Evolutionary conservation across 1,139 yeast genomes (phyloP).

Genomic region (Yamadazyma taylorii): DNA sequence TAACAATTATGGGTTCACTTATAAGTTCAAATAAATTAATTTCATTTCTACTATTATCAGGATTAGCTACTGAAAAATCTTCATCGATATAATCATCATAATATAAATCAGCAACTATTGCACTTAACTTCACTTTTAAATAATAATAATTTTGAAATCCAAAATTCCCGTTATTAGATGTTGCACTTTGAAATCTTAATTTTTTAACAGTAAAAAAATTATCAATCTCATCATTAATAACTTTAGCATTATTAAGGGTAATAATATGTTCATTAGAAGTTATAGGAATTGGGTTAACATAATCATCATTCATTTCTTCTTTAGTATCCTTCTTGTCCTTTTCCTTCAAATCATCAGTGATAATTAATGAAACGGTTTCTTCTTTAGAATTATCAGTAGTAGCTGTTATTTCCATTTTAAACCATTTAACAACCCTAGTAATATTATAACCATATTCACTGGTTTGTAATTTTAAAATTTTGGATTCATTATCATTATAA

Average conservation of each 20-base stretch:
- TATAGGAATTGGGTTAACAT: conserved; percentile 23
- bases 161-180: conserved; percentile 63
- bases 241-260: conserved; percentile 26
- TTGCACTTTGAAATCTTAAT: conserved; percentile 61
- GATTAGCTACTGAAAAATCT: conserved; percentile 22
- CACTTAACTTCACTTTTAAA: conserved; percentile 45
- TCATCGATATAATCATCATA: conserved; percentile 43
- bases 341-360: conserved; percentile 27
- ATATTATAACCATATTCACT: conserved; percentile 37
- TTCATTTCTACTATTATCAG: conserved; percentile 32
- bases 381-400: conserved; percentile 31
- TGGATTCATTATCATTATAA: conserved; percentile 19
- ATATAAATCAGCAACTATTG: conserved; percentile 45
- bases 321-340: conserved; percentile 20
- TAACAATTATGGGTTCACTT: conserved; percentile 57
- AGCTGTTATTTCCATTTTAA: conserved; percentile 42
- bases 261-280: conserved; percentile 31
- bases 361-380: conserved; percentile 33
- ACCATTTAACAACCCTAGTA: conserved; percentile 39
- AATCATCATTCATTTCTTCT: conserved; percentile 19
- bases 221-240: conserved; percentile 28
- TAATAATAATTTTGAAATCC: conserved; percentile 58
- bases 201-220: conserved; percentile 38
- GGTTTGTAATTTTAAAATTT: conserved; percentile 33
- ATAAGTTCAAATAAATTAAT: conserved; percentile 32